Evolutionary conservation across 139 green algal genomes (phyloP), one percentile per base, ranked within the genome.

Genomic region (Picochlorum sp.): DNA sequence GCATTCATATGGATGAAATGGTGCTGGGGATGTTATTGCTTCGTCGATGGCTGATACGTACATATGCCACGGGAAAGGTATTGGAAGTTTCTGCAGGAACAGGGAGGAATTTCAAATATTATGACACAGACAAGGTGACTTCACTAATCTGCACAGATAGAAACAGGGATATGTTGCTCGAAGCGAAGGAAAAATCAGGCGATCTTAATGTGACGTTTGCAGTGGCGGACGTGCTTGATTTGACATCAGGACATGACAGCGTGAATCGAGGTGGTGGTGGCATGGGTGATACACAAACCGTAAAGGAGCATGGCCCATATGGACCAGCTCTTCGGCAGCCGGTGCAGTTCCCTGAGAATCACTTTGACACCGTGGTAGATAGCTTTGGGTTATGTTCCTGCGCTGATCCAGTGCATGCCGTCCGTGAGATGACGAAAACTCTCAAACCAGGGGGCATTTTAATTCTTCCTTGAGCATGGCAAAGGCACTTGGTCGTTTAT

Each of bases 301-400:
- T 18, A 72, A n/a, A 34, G 32, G 9, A 67, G 55, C 6, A 55
- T 50, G 16, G 50, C 54, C 26, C 49, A 23, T 38, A 49, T 16
- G 21, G 56, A 5, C 73, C 50, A 47, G 30, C 57, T 18, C 26
- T 74, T 37, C 16, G 21, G 1, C 49, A 63, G 47, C 13, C 72
- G 24, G 49, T 62, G 1, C 66, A 28, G 2, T 87, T 89, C 50
- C 57, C 61, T 13, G 45, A 62, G 4, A 28, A 45, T 18, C 74
- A 28, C n/a, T 92, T 89, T 72, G 85, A 92, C 65, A 82, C 75
- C 0, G 78, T 92, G 2, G 75, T 95, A 20, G 85, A 92, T 66
- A 90, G 81, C 0, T 90, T 91, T 76, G 85, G 85, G 9, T 76
- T 91, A 16, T 91, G 85, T 65, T 79, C 62, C 4, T 71, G 77